Evolutionary conservation across 768 basidiomycete genomes (phyloP).

Genomic region (Melanogaster broomeanus): DNA sequence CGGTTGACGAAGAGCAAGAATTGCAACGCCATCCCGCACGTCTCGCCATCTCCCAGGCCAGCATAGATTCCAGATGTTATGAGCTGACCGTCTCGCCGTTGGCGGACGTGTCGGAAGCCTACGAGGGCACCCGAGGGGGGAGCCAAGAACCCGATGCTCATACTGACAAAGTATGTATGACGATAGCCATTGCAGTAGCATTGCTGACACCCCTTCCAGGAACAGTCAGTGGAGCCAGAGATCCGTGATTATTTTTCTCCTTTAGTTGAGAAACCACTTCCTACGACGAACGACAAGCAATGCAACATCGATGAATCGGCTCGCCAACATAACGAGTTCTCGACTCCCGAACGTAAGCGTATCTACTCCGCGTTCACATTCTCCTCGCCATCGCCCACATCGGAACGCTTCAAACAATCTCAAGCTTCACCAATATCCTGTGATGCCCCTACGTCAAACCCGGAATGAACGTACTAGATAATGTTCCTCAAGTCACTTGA

Average conservation of each 20-base stretch:
- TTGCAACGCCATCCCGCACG: constrained; percentile 28
- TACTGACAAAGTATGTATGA: constrained; percentile 48
- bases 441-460: constrained; percentile 19
- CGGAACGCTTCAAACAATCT: constrained; percentile 52
- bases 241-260: constrained; percentile 55
- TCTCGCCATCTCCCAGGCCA: constrained; percentile 45
- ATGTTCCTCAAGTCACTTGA: neutral
- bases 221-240: constrained; percentile 55
- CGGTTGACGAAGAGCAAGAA: constrained; percentile 53
- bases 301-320: constrained; percentile 50
- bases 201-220: constrained; percentile 35
- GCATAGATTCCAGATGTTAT: constrained; percentile 75
- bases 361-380: constrained; percentile 80
- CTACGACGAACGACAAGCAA: constrained; percentile 32
- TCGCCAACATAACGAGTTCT: constrained; percentile 65
- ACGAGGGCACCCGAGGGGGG: constrained; percentile 45
- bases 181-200: neutral
- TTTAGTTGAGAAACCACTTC: constrained; percentile 18
- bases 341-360: constrained; percentile 73
- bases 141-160: constrained; percentile 43
- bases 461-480: constrained; percentile 17
- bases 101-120: constrained; percentile 75
- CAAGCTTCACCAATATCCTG: constrained; percentile 34
- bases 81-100: constrained; percentile 77
- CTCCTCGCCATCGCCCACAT: constrained; percentile 67